Evolutionary conservation across 768 basidiomycete genomes (phyloP).

Genomic region (Termitomyces sp.): DNA sequence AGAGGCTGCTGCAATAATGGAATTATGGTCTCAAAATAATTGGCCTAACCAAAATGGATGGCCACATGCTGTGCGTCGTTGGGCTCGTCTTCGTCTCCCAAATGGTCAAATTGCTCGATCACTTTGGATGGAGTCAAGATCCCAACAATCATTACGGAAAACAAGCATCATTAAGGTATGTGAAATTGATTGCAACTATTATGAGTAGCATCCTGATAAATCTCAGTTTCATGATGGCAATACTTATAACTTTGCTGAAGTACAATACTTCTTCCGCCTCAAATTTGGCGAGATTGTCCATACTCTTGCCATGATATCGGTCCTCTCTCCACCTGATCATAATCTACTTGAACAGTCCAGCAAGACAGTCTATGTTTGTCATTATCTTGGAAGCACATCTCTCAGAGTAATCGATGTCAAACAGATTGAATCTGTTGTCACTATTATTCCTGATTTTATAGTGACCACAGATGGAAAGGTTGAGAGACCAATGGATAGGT

Average conservation of each 20-base stretch:
- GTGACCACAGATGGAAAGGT: not conserved
- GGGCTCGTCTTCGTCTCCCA: not conserved
- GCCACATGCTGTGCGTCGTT: not conserved
- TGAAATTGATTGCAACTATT: not conserved
- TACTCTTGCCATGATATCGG: not conserved
- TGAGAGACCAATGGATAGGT: not conserved
- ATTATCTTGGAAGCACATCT: not conserved
- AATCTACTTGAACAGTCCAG: not conserved
- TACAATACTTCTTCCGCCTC: not conserved
- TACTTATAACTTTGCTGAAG: not conserved
- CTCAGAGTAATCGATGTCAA: not conserved
- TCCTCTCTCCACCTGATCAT: not conserved
- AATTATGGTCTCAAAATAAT: not conserved
- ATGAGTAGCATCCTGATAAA: not conserved
- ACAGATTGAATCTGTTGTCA: conserved; percentile 2
- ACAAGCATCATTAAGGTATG: not conserved
- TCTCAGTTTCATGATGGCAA: not conserved
- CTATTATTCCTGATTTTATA: conserved; percentile 4
- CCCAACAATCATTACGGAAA: not conserved
- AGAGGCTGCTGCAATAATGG: not conserved
- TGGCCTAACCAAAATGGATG: not conserved
- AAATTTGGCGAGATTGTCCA: not conserved
- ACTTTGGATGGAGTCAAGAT: not conserved
- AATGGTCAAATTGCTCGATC: not conserved
- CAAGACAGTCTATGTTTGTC: not conserved